Percentiles rank a stretch among this genome's conserved stretches.
Evolutionary conservation across 2,329 filamentous ascomycete species (phyloP).

Genomic region (Drechslerella stenobrocha): DNA sequence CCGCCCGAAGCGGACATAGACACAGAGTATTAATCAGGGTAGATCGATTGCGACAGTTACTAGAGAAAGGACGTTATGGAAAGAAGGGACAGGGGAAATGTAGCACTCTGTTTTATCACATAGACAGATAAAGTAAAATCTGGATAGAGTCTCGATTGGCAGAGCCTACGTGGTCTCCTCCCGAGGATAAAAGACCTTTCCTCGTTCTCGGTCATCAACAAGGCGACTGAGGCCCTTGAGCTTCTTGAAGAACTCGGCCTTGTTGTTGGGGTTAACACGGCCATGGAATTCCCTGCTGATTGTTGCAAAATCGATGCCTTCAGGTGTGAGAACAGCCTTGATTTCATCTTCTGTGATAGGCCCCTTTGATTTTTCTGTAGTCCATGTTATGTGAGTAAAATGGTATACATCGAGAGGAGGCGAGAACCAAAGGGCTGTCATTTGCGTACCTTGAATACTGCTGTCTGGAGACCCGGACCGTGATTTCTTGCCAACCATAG

Average conservation of each 20-base stretch:
- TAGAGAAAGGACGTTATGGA: not conserved
- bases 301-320: constrained; percentile 52
- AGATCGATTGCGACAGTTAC: constrained; percentile 3
- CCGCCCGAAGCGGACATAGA: no score
- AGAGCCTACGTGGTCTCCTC: constrained; percentile 22
- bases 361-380: constrained; percentile 51
- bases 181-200: constrained; percentile 44
- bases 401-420: not conserved
- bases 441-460: constrained; percentile 22
- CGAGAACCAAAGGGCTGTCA: not conserved
- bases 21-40: no score
- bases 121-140: not conserved
- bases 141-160: not conserved
- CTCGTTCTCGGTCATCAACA: constrained; percentile 44
- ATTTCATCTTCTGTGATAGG: constrained; percentile 52
- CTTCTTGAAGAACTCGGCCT: constrained; percentile 46
- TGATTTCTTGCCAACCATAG: constrained; percentile 34
- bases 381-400: not conserved
- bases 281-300: constrained; percentile 51
- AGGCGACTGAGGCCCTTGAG: constrained; percentile 46
- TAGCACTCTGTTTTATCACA: not conserved
- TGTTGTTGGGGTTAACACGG: constrained; percentile 48
- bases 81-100: not conserved
- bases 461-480: constrained; percentile 48
- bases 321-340: constrained; percentile 50